Conservation (phyloP, 306 rosid species). For the Cucurbita moschata region DNA sequence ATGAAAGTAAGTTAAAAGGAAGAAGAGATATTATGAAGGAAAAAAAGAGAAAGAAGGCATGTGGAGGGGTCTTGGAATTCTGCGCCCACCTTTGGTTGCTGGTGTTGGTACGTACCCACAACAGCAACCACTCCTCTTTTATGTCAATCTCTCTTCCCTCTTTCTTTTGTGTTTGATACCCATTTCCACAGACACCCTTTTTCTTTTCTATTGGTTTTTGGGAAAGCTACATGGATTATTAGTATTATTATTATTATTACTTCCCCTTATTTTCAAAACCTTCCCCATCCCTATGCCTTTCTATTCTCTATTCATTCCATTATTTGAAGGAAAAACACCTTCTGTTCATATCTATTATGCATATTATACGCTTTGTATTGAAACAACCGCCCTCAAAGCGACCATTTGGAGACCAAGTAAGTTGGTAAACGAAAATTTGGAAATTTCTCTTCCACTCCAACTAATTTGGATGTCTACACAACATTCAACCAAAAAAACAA, state of each 20-base stretch:
- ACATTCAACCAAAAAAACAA: not conserved
- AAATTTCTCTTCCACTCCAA: not conserved
- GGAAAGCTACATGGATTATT: not conserved
- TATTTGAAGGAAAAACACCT: not conserved
- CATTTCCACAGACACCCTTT: not conserved
- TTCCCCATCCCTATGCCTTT: not conserved
- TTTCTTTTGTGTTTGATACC: slow-evolving; percentile 8
- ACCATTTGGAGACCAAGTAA: too few species aligned
- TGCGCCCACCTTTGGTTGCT: slow-evolving; percentile 5
- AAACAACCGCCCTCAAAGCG: not conserved
- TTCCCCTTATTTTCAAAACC: not conserved
- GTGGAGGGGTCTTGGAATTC: not conserved
- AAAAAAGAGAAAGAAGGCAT: not conserved
- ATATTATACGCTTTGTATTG: not conserved
- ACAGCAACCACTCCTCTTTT: slow-evolving; percentile 9
- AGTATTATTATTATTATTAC: too few species aligned
- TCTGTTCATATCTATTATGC: not conserved
- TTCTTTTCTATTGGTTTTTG: not conserved
- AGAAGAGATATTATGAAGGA: not conserved
- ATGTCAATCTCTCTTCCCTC: not conserved
- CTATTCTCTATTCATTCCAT: not conserved
- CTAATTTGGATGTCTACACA: not conserved
- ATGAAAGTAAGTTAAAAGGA: not conserved
- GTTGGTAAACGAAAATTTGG: not conserved
- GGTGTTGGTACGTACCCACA: slow-evolving; percentile 6